Percentiles rank a stretch among this genome's conserved stretches.
These are phyloP conservation scores for Iodosphaeria phyllophila DNA, from an alignment of 2,329 filamentous ascomycete genomes.

Conservation along the genomic window DNA sequence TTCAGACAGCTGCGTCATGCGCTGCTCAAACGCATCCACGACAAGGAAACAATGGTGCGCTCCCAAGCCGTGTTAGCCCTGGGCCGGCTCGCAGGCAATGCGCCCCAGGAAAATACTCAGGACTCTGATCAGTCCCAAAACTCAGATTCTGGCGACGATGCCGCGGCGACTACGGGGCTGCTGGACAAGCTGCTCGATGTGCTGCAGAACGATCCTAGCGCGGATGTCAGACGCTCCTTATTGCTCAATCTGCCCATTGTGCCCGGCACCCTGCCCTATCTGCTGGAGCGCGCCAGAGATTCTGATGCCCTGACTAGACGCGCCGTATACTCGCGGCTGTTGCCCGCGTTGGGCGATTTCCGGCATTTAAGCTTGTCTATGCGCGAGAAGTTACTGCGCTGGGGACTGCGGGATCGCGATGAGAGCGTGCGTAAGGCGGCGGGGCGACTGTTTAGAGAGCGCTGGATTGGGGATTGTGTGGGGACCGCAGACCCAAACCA, in stretches of 20 bases:
- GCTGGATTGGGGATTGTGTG: constrained; percentile 96
- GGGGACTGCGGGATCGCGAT: constrained; percentile 86
- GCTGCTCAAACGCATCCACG: constrained; percentile 68
- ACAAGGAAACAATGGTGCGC: constrained; percentile 85
- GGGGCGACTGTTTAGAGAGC: constrained; percentile 72
- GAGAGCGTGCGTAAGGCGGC: constrained; percentile 88
- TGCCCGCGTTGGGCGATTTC: constrained; percentile 86
- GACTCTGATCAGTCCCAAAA: too few relatives aligned
- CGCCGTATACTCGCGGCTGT: constrained; percentile 68
- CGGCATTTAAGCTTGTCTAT: constrained; percentile 82
- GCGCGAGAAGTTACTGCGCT: constrained; percentile 85
- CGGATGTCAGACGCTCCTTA: constrained; percentile 77
- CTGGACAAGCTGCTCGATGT: constrained; percentile 73
- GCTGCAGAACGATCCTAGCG: constrained; percentile 83
- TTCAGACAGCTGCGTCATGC: constrained; percentile 68
- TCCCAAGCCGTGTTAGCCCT: constrained; percentile 83
- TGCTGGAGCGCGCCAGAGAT: constrained; percentile 82
- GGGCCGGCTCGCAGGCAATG: constrained; percentile 65
- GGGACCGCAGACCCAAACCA: constrained; percentile 44
- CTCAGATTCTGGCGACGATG: constrained; percentile 52
- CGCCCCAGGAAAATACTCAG: constrained; percentile 49
- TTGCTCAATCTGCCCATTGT: constrained; percentile 81
- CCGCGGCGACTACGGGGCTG: constrained; percentile 48
- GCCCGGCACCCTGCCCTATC: constrained; percentile 63
- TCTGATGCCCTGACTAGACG: constrained; percentile 69